Evolutionary conservation across 2,329 filamentous ascomycete genomes (phyloP).

Genomic region (Elsinoe perseae): DNA sequence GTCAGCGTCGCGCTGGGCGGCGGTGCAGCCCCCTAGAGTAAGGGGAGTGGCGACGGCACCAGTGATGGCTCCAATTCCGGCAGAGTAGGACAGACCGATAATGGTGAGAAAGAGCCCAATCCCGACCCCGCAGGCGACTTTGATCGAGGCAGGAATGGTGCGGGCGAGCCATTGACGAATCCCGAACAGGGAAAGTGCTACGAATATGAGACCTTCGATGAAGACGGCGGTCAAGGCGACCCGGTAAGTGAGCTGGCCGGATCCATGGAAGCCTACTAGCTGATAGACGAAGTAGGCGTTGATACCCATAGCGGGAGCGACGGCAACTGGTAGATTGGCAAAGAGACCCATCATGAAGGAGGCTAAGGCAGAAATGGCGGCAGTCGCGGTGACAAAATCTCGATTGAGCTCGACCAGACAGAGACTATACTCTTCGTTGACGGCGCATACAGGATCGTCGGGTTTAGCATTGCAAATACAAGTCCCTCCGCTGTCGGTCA

Average conservation of each 20-base stretch:
- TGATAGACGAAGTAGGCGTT: slow-evolving; percentile 85
- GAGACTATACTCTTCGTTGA: slow-evolving; percentile 53
- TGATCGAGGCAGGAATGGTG: slow-evolving; percentile 75
- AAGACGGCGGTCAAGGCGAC: slow-evolving; percentile 80
- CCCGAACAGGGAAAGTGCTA: slow-evolving; percentile 68
- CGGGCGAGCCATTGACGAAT: slow-evolving; percentile 83
- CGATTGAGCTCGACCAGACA: slow-evolving; percentile 59
- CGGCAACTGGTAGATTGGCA: slow-evolving; percentile 53
- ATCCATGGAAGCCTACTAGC: slow-evolving; percentile 69
- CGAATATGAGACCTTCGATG: slow-evolving; percentile 79
- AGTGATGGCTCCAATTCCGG: slow-evolving; percentile 72
- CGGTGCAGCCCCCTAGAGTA: slow-evolving; percentile 62
- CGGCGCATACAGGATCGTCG: slow-evolving; percentile 45
- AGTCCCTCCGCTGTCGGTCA: slow-evolving; percentile 64
- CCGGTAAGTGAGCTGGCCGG: slow-evolving; percentile 62
- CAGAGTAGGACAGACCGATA: slow-evolving; percentile 69
- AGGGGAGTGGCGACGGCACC: slow-evolving; percentile 62
- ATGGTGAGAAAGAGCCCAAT: slow-evolving; percentile 76
- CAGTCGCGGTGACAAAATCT: slow-evolving; percentile 76
- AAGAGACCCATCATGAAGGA: slow-evolving; percentile 79
- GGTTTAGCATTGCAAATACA: slow-evolving; percentile 58
- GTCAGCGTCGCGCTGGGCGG: slow-evolving; percentile 38
- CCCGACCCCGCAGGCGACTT: slow-evolving; percentile 76
- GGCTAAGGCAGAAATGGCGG: slow-evolving; percentile 69
- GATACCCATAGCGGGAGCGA: slow-evolving; percentile 70